phyloP scores from a whole-genome alignment of 176 grass and related monocot genomes.

The Elaeis guineensis region DNA sequence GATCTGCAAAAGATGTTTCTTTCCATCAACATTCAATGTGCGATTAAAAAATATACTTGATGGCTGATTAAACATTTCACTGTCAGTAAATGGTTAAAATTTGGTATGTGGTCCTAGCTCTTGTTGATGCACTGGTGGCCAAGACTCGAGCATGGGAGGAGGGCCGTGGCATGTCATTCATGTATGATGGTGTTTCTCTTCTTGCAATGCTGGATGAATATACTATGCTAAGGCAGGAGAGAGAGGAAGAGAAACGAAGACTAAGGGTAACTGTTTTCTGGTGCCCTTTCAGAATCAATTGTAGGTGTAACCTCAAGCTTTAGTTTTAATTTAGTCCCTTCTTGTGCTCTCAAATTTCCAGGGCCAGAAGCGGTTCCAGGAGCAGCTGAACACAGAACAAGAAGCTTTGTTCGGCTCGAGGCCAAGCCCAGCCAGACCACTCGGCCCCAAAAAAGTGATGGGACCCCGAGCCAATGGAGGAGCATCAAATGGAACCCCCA shows the following conservation, averaged over 20 bases:
- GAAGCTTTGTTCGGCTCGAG: constrained; percentile 57
- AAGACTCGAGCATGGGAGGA: constrained; percentile 76
- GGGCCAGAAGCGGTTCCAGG: constrained; percentile 87
- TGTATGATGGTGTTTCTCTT: constrained; percentile 68
- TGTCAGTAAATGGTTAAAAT: too few relatives aligned
- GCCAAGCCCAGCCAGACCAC: constrained; percentile 52
- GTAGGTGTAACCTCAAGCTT: background rate
- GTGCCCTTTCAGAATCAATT: background rate
- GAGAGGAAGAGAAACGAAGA: constrained; percentile 75
- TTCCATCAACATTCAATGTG: too few relatives aligned
- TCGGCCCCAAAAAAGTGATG: constrained; percentile 41
- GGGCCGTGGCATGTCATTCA: constrained; percentile 38
- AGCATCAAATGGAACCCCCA: constrained; percentile 30
- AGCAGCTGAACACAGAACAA: constrained; percentile 57
- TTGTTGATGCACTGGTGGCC: constrained; percentile 64
- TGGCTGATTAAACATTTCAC: too few relatives aligned
- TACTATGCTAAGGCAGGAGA: constrained; percentile 55
- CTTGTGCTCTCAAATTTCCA: constrained; percentile 5
- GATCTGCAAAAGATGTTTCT: too few relatives aligned
- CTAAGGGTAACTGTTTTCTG: constrained; percentile 37
- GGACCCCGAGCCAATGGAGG: constrained; percentile 30
- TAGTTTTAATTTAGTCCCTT: background rate
- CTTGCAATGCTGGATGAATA: constrained; percentile 92
- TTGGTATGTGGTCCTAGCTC: constrained; percentile 22
- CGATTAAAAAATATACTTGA: too few relatives aligned